Evolutionary conservation across 495 filamentous ascomycete species (phyloP).

Genomic region (Trichoderma reesei): DNA sequence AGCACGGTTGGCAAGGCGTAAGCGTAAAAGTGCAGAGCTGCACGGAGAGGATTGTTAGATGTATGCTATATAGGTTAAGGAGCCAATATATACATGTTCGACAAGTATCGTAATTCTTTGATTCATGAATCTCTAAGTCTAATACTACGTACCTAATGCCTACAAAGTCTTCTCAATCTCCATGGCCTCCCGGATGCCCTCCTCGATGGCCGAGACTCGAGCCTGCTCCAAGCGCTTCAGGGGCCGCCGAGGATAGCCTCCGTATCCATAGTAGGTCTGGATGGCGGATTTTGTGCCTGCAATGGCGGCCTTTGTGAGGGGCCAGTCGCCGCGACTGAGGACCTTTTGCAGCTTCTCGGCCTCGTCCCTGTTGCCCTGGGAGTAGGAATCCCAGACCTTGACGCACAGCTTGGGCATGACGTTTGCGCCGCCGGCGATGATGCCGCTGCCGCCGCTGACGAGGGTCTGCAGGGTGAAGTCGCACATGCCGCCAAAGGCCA

Average conservation of each 20-base stretch:
- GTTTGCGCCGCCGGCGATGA: constrained; percentile 81
- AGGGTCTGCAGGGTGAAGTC: constrained; percentile 81
- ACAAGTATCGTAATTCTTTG: not conserved
- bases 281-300: constrained; percentile 81
- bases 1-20: not conserved
- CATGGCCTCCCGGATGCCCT: constrained; percentile 63
- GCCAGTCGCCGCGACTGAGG: constrained; percentile 72
- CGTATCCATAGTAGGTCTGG: constrained; percentile 76
- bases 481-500: constrained; percentile 82
- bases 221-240: constrained; percentile 56
- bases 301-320: constrained; percentile 75
- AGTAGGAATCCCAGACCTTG: constrained; percentile 70
- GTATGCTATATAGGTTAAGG: not conserved
- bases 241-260: constrained; percentile 65
- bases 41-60: not conserved
- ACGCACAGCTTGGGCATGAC: constrained; percentile 77
- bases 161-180: constrained; percentile 41
- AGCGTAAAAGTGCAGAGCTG: not conserved
- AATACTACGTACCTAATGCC: not conserved
- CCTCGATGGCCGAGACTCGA: constrained; percentile 52
- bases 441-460: constrained; percentile 68
- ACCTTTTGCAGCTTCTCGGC: constrained; percentile 62
- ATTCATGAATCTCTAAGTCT: not conserved
- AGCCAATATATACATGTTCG: too few species aligned
- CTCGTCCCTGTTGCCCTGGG: constrained; percentile 60